These are phyloP conservation scores for Boletus insuetus DNA, from an alignment of 768 basidiomycete species.

Conservation along the genomic window DNA sequence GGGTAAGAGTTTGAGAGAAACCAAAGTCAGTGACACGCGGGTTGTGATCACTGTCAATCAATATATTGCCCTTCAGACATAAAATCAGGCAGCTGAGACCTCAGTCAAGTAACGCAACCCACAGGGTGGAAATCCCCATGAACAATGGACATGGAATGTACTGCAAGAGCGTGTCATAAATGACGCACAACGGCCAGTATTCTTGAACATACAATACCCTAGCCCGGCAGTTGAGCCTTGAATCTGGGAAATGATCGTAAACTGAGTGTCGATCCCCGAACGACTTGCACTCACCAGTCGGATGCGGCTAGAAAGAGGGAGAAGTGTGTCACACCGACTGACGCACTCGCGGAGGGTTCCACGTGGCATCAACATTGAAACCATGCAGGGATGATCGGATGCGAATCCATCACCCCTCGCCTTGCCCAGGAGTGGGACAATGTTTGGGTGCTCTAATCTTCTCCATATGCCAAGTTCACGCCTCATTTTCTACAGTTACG, in stretches of 20 bases:
- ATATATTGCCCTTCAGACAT: background rate
- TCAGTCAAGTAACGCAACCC: background rate
- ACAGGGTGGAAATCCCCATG: constrained; percentile 9
- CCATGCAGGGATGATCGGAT: constrained; percentile 5
- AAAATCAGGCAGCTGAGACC: background rate
- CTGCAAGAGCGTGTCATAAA: background rate
- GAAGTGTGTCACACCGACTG: background rate
- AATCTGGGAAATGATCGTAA: background rate
- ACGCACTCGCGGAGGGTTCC: background rate
- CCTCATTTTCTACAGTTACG: background rate
- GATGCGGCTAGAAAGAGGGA: background rate
- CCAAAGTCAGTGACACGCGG: constrained; percentile 5
- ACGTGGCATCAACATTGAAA: constrained; percentile 7
- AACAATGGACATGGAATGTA: background rate
- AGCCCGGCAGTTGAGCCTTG: background rate
- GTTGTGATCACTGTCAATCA: background rate
- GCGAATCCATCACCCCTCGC: background rate
- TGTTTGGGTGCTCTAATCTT: constrained; percentile 5
- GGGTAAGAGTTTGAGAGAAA: background rate
- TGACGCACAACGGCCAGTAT: background rate
- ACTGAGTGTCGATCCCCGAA: background rate
- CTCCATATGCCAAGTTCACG: constrained; percentile 9
- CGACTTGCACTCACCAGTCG: background rate
- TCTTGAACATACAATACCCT: background rate
- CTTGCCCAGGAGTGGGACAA: constrained; percentile 5